These are phyloP conservation scores for Solanum pennellii DNA, from an alignment of 257 asterid genomes.

Conservation along the genomic window DNA sequence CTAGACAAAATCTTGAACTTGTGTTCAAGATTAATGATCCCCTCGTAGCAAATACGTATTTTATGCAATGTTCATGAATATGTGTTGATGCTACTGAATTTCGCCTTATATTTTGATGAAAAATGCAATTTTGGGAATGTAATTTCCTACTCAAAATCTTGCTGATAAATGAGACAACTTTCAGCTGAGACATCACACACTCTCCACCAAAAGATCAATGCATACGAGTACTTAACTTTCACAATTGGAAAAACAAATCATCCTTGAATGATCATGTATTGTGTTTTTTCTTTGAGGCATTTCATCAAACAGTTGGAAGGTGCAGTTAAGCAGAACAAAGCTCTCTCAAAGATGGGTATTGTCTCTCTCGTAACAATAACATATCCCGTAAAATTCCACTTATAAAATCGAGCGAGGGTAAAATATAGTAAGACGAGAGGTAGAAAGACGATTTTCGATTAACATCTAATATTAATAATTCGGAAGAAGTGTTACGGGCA, in stretches of 20 bases:
- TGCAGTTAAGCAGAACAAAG: background rate
- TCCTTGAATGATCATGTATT: background rate
- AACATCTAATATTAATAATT: background rate
- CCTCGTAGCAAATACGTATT: background rate
- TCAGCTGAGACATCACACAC: background rate
- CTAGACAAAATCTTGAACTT: background rate
- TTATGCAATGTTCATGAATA: background rate
- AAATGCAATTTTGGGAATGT: background rate
- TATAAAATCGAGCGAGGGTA: no score
- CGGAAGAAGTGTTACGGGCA: background rate
- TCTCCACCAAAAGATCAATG: background rate
- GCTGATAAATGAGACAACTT: background rate
- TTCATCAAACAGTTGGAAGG: conserved; percentile 39
- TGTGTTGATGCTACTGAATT: background rate
- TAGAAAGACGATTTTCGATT: no score
- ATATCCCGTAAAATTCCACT: no score
- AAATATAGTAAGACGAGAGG: accelerated
- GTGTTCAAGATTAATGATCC: background rate
- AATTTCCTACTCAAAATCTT: background rate
- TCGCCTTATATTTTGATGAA: background rate
- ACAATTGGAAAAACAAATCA: background rate
- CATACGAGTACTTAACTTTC: background rate
- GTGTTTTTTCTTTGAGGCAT: conserved; percentile 17
- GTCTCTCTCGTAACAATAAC: background rate
- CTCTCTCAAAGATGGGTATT: background rate